These are phyloP conservation scores for Rhinocladiella mackenziei DNA, from an alignment of 2,329 filamentous ascomycete genomes.

Conservation along the genomic window DNA sequence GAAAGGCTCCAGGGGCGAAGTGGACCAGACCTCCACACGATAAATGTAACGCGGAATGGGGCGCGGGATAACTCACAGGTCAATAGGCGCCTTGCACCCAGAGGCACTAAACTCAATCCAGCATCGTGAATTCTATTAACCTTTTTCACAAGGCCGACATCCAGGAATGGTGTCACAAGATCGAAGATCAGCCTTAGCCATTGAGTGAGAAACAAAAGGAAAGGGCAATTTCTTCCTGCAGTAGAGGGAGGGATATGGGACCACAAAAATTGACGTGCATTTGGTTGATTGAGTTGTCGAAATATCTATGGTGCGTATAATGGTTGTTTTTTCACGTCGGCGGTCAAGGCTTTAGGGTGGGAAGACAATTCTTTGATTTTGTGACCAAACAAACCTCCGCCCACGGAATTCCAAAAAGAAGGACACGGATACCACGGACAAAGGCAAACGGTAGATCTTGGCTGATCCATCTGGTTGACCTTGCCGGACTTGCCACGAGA, in stretches of 20 bases:
- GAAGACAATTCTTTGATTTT: too few species aligned
- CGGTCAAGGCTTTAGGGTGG: too few species aligned
- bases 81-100: neutral
- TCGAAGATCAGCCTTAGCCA: slow-evolving; percentile 1
- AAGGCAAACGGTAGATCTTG: neutral
- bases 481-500: neutral
- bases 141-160: neutral
- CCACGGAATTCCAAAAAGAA: too few species aligned
- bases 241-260: neutral
- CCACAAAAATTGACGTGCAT: too few species aligned
- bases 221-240: neutral
- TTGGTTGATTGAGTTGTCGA: too few species aligned
- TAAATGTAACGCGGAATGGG: neutral
- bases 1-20: too few species aligned
- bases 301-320: too few species aligned
- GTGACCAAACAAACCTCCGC: too few species aligned
- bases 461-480: too few species aligned
- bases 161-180: neutral
- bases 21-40: neutral
- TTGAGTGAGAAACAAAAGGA: neutral
- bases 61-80: neutral
- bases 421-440: neutral
- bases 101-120: too few species aligned
- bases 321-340: too few species aligned
- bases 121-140: neutral